These are phyloP conservation scores for Closterium sp. DNA, from an alignment of 139 green algal species.

Conservation along the genomic window DNA sequence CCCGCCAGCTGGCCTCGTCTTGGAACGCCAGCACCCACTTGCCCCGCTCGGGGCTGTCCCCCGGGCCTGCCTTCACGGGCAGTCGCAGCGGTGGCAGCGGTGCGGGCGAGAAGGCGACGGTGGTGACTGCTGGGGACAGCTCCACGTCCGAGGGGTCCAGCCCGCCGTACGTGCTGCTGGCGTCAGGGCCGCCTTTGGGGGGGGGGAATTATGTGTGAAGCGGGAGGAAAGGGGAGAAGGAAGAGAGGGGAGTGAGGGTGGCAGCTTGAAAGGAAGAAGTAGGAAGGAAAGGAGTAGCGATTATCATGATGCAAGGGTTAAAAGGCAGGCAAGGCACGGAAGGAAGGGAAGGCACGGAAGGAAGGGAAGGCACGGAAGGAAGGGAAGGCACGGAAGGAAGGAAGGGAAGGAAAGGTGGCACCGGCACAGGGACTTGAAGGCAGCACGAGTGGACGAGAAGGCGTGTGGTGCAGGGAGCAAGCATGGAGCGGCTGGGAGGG, in stretches of 20 bases:
- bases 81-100: not conserved
- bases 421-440: too few species aligned
- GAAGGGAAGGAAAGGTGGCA: too few species aligned
- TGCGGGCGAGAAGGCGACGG: not conserved
- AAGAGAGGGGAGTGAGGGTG: not conserved
- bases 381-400: too few species aligned
- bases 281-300: too few species aligned
- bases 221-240: not conserved
- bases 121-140: not conserved
- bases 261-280: not conserved
- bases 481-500: not conserved
- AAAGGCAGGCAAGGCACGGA: too few species aligned
- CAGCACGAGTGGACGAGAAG: not conserved
- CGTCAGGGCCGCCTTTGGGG: not conserved
- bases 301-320: too few species aligned
- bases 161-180: not conserved
- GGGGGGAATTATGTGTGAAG: too few species aligned
- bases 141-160: not conserved
- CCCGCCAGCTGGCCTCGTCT: not conserved
- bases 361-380: too few species aligned
- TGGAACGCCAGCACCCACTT: conserved; percentile 5
- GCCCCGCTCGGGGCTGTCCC: not conserved
- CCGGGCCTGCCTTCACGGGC: not conserved
- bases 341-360: too few species aligned
- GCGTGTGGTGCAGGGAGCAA: not conserved